phyloP scores from a whole-genome alignment of 176 grass and related monocot genomes.

The Zea luxurians region DNA sequence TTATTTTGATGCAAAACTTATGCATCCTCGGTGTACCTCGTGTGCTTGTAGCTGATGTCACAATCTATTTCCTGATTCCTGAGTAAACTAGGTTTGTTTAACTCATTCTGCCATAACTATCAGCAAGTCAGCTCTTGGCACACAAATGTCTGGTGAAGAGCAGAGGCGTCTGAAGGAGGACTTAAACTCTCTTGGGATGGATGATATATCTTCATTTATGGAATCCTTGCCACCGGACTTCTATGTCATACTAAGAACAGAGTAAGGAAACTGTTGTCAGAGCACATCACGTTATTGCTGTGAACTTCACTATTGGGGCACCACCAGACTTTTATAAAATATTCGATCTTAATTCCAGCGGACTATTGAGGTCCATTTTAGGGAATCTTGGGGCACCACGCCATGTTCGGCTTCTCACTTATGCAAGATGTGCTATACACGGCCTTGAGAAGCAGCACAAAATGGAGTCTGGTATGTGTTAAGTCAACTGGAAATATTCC shows the following conservation, averaged over 20 bases:
- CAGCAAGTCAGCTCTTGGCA: constrained; percentile 78
- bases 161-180: constrained; percentile 65
- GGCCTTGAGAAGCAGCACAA: constrained; percentile 61
- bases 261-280: constrained; percentile 49
- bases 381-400: constrained; percentile 65
- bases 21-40: neutral
- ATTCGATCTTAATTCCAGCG: constrained; percentile 50
- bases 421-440: constrained; percentile 78
- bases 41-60: constrained; percentile 3
- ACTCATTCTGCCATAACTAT: constrained; percentile 30
- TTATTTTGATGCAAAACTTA: constrained; percentile 3
- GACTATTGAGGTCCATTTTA: constrained; percentile 80
- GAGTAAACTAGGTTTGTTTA: constrained; percentile 4
- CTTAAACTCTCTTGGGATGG: constrained; percentile 65
- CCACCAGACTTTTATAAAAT: constrained; percentile 8
- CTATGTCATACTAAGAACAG: constrained; percentile 71
- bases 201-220: constrained; percentile 89
- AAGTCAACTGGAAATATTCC: neutral
- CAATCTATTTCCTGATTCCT: constrained; percentile 8
- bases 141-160: constrained; percentile 84
- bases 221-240: constrained; percentile 90
- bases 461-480: constrained; percentile 40
- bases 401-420: constrained; percentile 76
- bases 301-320: constrained; percentile 24
- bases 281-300: constrained; percentile 11